These are phyloP conservation scores for Tausonia pullulans DNA, from an alignment of 1,284 basidiomycete species.

Conservation along the genomic window DNA sequence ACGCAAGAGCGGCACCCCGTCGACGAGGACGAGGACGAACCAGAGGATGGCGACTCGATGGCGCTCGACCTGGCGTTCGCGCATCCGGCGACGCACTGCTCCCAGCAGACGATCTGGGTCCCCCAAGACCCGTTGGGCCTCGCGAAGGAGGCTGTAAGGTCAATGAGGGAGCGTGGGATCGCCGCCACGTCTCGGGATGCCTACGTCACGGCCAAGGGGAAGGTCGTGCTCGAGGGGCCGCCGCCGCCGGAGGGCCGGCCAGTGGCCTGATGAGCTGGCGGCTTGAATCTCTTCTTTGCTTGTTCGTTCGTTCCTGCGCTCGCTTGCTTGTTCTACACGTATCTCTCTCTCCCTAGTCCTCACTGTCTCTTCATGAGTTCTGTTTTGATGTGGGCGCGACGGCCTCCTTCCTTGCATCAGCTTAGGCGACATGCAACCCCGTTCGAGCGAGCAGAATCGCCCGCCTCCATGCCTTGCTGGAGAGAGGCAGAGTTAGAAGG, in stretches of 20 bases:
- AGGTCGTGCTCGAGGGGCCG: slow-evolving; percentile 2
- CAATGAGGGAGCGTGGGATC: slow-evolving; percentile 49
- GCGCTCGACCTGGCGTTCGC: slow-evolving; percentile 44
- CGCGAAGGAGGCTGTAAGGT: slow-evolving; percentile 50
- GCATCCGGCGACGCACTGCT: slow-evolving; percentile 63
- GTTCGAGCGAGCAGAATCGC: too few relatives aligned
- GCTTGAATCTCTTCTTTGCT: too few relatives aligned
- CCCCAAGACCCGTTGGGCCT: slow-evolving; percentile 59
- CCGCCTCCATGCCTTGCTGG: too few relatives aligned
- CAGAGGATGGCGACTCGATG: slow-evolving; percentile 18
- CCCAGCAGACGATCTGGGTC: slow-evolving; percentile 69
- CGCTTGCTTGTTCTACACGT: too few relatives aligned
- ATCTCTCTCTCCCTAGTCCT: too few relatives aligned
- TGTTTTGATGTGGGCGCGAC: too few relatives aligned
- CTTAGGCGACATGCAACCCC: too few relatives aligned
- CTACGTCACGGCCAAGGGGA: slow-evolving; percentile 47
- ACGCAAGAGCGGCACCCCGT: slow-evolving; percentile 18
- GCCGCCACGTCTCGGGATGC: slow-evolving; percentile 47
- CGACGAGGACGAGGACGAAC: slow-evolving; percentile 17
- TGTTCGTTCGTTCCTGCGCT: too few relatives aligned
- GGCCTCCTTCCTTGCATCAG: too few relatives aligned
- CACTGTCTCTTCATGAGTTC: too few relatives aligned
- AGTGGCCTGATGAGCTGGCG: too few relatives aligned
- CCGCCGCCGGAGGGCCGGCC: neutral
- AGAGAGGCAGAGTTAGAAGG: too few relatives aligned